These are phyloP conservation scores for Phaeotremella skinneri DNA, from an alignment of 768 basidiomycete species.

Conservation along the genomic window DNA sequence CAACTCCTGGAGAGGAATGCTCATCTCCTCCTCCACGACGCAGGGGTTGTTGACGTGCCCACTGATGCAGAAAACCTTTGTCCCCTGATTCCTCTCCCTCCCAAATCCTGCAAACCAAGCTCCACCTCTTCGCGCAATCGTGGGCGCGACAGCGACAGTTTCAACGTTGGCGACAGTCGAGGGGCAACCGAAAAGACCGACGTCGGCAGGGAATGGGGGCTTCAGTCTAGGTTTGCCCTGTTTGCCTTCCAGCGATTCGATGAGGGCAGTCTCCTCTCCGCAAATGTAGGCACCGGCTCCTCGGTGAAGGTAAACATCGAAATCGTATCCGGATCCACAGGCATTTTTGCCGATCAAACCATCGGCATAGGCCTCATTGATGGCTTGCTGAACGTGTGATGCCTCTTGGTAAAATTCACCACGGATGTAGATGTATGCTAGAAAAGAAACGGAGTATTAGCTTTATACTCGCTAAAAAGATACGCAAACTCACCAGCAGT, in stretches of 20 bases:
- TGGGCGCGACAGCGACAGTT: slow-evolving; percentile 95
- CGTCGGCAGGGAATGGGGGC: slow-evolving; percentile 98
- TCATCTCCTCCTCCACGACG: slow-evolving; percentile 99
- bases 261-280: slow-evolving; percentile 96
- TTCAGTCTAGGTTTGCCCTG: slow-evolving; percentile 97
- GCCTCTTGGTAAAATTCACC: slow-evolving; percentile 98
- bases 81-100: slow-evolving; percentile 85
- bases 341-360: slow-evolving; percentile 86
- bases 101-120: slow-evolving; percentile 93
- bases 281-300: slow-evolving; percentile 99
- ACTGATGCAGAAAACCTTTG: slow-evolving; percentile 94
- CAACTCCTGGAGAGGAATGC: slow-evolving; percentile 87
- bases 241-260: slow-evolving; percentile 95
- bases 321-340: slow-evolving; percentile 87
- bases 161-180: slow-evolving; percentile 98
- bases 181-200: slow-evolving; percentile 94
- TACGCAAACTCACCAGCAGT: slow-evolving; percentile 59
- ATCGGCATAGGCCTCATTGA: slow-evolving; percentile 86
- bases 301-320: slow-evolving; percentile 97
- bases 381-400: slow-evolving; percentile 87
- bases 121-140: slow-evolving; percentile 84
- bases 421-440: slow-evolving; percentile 98
- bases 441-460: background rate
- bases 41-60: slow-evolving; percentile 98
- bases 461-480: background rate